A percentile compares a stretch with the other conserved stretches of the same genome.
These are phyloP conservation scores for Lactarius hatsudake DNA, from an alignment of 768 basidiomycete genomes.

Conservation along the genomic window DNA sequence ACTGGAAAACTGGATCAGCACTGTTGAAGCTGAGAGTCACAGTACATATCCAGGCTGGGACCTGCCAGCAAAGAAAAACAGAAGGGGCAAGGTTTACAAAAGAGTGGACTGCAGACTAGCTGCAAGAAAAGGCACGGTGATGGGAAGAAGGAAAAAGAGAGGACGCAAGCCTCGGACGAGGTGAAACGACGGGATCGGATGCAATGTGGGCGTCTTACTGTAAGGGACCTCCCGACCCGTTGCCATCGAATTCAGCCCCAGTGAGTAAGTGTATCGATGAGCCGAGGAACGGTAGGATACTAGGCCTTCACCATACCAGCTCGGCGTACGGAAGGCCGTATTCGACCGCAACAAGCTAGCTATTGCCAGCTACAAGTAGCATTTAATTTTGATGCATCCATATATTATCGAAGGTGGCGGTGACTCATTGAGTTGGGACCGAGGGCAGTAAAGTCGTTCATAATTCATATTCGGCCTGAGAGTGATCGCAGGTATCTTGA, in stretches of 20 bases:
- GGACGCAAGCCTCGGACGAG: background rate
- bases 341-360: background rate
- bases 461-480: background rate
- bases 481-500: too few relatives aligned
- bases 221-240: background rate
- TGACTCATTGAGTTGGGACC: background rate
- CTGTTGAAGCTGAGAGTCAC: slow-evolving; percentile 24
- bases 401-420: background rate
- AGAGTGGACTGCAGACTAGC: slow-evolving; percentile 50
- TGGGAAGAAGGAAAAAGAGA: background rate
- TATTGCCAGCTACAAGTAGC: background rate
- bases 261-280: background rate
- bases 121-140: slow-evolving; percentile 33
- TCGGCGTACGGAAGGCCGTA: background rate
- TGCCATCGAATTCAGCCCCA: background rate
- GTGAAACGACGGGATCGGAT: background rate
- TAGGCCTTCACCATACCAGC: background rate
- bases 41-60: slow-evolving; percentile 39
- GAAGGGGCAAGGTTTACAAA: slow-evolving; percentile 33
- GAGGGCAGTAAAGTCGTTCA: background rate
- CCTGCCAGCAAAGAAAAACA: slow-evolving; percentile 30
- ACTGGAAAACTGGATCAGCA: slow-evolving; percentile 26
- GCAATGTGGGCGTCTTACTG: background rate
- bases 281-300: background rate
- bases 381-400: background rate